Conservation (phyloP, 164 flowering plant genomes). For the Dillenia suffruticosa region DNA sequence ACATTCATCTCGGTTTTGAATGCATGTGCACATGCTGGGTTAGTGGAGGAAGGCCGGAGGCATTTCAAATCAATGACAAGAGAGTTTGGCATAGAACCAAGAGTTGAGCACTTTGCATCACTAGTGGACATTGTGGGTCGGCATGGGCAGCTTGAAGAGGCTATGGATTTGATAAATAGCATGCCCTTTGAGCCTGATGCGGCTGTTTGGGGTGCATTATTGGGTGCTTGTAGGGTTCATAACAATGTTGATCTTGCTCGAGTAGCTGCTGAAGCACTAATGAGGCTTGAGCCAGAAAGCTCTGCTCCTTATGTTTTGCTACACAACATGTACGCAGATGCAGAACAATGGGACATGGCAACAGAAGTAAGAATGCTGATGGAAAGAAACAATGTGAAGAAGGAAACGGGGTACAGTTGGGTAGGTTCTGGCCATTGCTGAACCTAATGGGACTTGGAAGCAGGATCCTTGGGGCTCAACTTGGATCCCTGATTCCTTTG, state of each 20-base stretch:
- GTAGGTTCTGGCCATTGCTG: neutral
- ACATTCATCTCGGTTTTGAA: slow-evolving; percentile 36
- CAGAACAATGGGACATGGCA: slow-evolving; percentile 25
- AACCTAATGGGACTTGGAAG: neutral
- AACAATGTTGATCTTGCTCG: slow-evolving; percentile 33
- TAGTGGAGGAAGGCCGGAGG: slow-evolving; percentile 28
- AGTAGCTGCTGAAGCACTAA: slow-evolving; percentile 37
- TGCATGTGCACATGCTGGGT: slow-evolving; percentile 43
- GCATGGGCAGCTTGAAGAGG: slow-evolving; percentile 35
- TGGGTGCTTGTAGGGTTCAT: slow-evolving; percentile 38
- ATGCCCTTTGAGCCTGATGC: slow-evolving; percentile 44
- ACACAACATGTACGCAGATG: slow-evolving; percentile 27
- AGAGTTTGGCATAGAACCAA: slow-evolving; percentile 27
- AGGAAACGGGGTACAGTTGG: slow-evolving; percentile 22
- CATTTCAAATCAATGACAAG: slow-evolving; percentile 28
- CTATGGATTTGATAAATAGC: slow-evolving; percentile 23
- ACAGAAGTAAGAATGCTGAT: slow-evolving; percentile 14
- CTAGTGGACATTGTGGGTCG: slow-evolving; percentile 39
- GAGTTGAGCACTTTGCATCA: slow-evolving; percentile 38
- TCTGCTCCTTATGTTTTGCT: slow-evolving; percentile 23
- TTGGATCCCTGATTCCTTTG: too few species aligned
- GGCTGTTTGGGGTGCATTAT: slow-evolving; percentile 48
- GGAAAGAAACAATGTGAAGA: slow-evolving; percentile 22
- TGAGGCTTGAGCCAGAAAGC: slow-evolving; percentile 27
- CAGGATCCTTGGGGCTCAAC: neutral